Percentiles rank a stretch among this genome's conserved stretches.
These are phyloP conservation scores for Penicillium paradoxum DNA, from an alignment of 495 filamentous ascomycete species.

Conservation along the genomic window DNA sequence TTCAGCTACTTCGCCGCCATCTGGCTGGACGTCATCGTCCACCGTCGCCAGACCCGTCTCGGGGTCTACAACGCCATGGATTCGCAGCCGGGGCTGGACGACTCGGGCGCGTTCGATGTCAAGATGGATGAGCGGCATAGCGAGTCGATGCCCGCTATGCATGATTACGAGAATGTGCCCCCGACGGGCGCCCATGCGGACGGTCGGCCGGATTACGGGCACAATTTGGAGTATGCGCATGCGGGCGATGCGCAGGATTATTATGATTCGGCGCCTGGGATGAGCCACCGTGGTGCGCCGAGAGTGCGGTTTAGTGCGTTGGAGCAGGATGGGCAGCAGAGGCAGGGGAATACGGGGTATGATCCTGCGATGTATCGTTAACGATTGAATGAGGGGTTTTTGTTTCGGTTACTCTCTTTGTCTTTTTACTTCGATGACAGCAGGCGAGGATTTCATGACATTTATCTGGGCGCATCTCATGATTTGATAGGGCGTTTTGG, in stretches of 20 bases:
- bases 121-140: constrained; percentile 30
- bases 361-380: constrained; percentile 33
- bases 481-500: background rate
- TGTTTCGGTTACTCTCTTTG: background rate
- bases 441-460: constrained; percentile 39
- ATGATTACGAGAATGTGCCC: constrained; percentile 5
- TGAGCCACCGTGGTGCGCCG: constrained; percentile 9
- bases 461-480: background rate
- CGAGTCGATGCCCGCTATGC: constrained; percentile 5
- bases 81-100: constrained; percentile 18
- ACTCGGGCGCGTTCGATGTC: constrained; percentile 24
- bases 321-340: constrained; percentile 20
- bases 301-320: constrained; percentile 20
- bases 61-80: constrained; percentile 46
- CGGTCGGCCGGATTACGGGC: constrained; percentile 4
- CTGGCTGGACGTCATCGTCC: constrained; percentile 48
- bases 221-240: constrained; percentile 17
- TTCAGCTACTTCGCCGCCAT: constrained; percentile 44
- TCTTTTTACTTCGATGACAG: constrained; percentile 5
- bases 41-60: constrained; percentile 35
- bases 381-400: constrained; percentile 7
- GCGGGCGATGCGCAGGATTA: constrained; percentile 28
- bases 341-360: constrained; percentile 30
- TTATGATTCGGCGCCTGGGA: constrained; percentile 21
- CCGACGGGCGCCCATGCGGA: constrained; percentile 4